Conservation (phyloP, 805 yeast genomes). For the Wickerhamia fluorescens region DNA sequence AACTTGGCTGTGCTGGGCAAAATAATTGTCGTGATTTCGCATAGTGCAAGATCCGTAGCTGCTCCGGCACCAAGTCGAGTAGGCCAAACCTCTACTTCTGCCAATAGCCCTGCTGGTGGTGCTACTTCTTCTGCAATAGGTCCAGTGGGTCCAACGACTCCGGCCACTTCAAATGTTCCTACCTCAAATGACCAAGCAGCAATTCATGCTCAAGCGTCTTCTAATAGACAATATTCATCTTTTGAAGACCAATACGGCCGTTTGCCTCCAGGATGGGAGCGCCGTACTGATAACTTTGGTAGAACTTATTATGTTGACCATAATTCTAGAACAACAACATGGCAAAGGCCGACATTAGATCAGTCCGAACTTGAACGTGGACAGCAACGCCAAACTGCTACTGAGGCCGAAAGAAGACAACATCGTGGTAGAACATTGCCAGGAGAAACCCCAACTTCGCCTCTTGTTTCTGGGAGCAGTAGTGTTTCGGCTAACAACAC, state of each 20-base stretch:
- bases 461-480: constrained; percentile 25
- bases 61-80: constrained; percentile 11
- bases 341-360: constrained; percentile 91
- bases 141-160: constrained; percentile 7
- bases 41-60: constrained; percentile 15
- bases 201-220: constrained; percentile 7
- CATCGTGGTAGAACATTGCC: constrained; percentile 89
- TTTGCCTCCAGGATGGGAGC: constrained; percentile 98
- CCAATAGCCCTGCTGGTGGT: constrained; percentile 6
- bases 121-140: constrained; percentile 6
- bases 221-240: constrained; percentile 70
- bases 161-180: constrained; percentile 9
- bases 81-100: constrained; percentile 11
- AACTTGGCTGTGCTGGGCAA: constrained; percentile 91
- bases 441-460: constrained; percentile 40
- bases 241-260: constrained; percentile 97
- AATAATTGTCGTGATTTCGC: constrained; percentile 69
- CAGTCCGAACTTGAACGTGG: constrained; percentile 67
- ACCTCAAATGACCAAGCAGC: constrained; percentile 9
- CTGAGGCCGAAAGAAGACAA: constrained; percentile 85
- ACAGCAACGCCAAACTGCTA: constrained; percentile 55
- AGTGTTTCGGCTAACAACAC: constrained; percentile 28
- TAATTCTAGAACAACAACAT: constrained; percentile 95
- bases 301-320: constrained; percentile 98
- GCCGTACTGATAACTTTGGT: constrained; percentile 95